These are phyloP conservation scores for Tolypocladium ovalisporum DNA, from an alignment of 2,329 filamentous ascomycete genomes.

Conservation along the genomic window DNA sequence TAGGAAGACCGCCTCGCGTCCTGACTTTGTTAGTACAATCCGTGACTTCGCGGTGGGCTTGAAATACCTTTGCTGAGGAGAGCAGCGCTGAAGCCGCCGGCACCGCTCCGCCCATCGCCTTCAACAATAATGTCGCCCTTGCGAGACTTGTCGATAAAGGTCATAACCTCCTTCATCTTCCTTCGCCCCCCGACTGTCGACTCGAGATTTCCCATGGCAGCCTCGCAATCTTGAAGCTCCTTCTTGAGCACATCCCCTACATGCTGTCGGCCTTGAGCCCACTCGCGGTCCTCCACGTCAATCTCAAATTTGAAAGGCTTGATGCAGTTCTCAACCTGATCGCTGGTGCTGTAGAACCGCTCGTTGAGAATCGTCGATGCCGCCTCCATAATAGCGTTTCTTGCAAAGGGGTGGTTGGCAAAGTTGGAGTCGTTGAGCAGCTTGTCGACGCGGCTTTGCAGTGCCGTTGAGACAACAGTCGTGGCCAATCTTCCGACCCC, in stretches of 20 bases:
- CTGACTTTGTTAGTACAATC: constrained; percentile 33
- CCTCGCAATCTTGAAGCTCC: constrained; percentile 76
- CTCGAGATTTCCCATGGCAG: constrained; percentile 66
- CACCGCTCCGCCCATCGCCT: constrained; percentile 71
- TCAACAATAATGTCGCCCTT: constrained; percentile 79
- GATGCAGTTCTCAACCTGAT: constrained; percentile 97
- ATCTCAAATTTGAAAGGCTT: constrained; percentile 99
- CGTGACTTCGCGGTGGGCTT: not conserved
- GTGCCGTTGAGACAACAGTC: constrained; percentile 77
- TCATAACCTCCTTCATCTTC: constrained; percentile 81
- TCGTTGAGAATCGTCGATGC: constrained; percentile 86
- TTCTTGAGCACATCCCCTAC: constrained; percentile 71
- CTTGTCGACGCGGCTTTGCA: constrained; percentile 72
- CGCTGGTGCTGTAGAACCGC: constrained; percentile 90
- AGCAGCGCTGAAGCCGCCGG: constrained; percentile 85
- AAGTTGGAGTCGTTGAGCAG: constrained; percentile 78
- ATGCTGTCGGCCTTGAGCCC: constrained; percentile 76
- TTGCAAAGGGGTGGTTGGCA: constrained; percentile 79
- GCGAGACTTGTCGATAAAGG: constrained; percentile 81
- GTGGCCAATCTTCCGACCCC: constrained; percentile 90
- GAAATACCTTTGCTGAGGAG: constrained; percentile 66
- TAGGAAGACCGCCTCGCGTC: constrained; percentile 86
- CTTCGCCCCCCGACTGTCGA: constrained; percentile 66
- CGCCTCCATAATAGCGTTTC: constrained; percentile 85
- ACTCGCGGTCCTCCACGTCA: constrained; percentile 85